Percentiles rank a stretch among this genome's conserved stretches.
phyloP scores from a whole-genome alignment of 2,329 filamentous ascomycete genomes.

The Juglanconis sp. region DNA sequence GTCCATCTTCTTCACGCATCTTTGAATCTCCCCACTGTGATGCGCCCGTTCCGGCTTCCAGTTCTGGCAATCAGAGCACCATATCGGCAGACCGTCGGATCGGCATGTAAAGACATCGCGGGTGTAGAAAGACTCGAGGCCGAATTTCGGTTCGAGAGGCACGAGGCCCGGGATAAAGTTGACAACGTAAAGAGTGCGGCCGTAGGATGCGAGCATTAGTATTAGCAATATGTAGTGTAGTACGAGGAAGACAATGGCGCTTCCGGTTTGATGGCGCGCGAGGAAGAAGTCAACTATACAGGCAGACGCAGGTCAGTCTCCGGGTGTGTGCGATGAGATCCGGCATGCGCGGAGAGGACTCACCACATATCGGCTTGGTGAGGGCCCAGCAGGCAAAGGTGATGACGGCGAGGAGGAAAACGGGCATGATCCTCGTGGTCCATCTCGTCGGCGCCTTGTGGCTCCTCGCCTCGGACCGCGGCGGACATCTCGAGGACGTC shows the following conservation, averaged over 20 bases:
- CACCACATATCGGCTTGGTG: conserved; percentile 65
- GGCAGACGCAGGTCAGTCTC: not conserved
- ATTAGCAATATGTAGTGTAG: conserved; percentile 71
- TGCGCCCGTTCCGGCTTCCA: conserved; percentile 89
- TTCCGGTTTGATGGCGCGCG: conserved; percentile 43
- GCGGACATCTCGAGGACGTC: not conserved
- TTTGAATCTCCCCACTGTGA: conserved; percentile 76
- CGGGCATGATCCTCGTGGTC: conserved; percentile 65
- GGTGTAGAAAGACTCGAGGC: conserved; percentile 73
- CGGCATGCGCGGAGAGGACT: conserved; percentile 29
- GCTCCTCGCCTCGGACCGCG: conserved; percentile 26
- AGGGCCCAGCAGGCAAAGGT: conserved; percentile 71
- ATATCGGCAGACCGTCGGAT: conserved; percentile 76
- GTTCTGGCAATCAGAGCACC: conserved; percentile 78
- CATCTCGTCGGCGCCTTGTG: conserved; percentile 49
- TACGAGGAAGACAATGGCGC: conserved; percentile 67
- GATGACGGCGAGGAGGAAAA: conserved; percentile 63
- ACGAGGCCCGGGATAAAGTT: conserved; percentile 70
- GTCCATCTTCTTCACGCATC: conserved; percentile 88
- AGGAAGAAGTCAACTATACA: conserved; percentile 69
- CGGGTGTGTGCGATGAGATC: too few relatives aligned
- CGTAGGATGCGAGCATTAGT: conserved; percentile 63
- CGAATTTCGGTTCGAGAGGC: conserved; percentile 59
- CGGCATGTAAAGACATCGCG: conserved; percentile 84
- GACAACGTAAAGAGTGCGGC: conserved; percentile 68